A percentile compares a stretch with the other conserved stretches of the same genome.
Evolutionary conservation across 345 rosid species (phyloP).

Genomic region (Populus simonii): DNA sequence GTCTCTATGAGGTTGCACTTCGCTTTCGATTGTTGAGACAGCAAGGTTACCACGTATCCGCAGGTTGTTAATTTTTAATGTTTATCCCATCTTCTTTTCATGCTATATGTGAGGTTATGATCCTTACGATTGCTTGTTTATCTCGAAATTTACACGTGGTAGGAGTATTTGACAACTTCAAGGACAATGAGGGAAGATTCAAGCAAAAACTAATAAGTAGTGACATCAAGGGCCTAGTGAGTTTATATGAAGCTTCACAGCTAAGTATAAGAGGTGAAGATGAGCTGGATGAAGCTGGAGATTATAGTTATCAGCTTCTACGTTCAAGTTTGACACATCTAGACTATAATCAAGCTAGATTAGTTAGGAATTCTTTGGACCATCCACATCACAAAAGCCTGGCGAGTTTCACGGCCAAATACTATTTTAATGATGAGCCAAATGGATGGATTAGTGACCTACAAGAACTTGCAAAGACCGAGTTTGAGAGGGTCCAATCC

Average conservation of each 20-base stretch:
- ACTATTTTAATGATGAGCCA: too few species aligned
- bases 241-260: constrained; percentile 31
- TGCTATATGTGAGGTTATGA: not conserved
- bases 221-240: constrained; percentile 37
- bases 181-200: constrained; percentile 26
- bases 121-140: not conserved
- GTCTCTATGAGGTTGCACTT: constrained; percentile 30
- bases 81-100: not conserved
- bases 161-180: constrained; percentile 36
- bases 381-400: too few species aligned
- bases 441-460: too few species aligned
- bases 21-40: constrained; percentile 23
- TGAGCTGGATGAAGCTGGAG: too few species aligned
- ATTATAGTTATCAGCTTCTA: too few species aligned
- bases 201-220: not conserved
- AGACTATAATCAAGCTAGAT: too few species aligned
- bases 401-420: too few species aligned
- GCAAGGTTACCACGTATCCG: constrained; percentile 9
- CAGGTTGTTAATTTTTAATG: constrained; percentile 17
- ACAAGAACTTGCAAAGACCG: too few species aligned
- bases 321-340: too few species aligned
- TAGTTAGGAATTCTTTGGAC: too few species aligned
- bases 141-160: too few species aligned
- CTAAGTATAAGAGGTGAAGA: not conserved
- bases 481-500: too few species aligned